Conservation (phyloP, 2,329 filamentous ascomycete species). For the Sphaerulina vaccinii region DNA sequence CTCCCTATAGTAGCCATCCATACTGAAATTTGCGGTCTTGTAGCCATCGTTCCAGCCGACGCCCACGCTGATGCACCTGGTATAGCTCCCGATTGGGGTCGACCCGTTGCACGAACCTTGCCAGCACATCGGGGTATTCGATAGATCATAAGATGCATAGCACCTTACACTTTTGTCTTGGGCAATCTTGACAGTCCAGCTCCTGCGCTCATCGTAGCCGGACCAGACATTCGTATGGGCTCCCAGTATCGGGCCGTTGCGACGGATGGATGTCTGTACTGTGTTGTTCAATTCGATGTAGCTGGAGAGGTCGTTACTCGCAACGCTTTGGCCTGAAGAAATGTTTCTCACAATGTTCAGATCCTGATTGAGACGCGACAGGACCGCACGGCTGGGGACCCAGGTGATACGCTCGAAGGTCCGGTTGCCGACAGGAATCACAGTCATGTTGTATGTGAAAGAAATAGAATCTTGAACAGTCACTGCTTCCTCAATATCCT, state of each 20-base stretch:
- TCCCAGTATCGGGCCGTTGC: slow-evolving; percentile 23
- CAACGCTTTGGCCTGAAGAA: not conserved
- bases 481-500: not conserved
- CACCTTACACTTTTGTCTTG: slow-evolving; percentile 11
- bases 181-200: slow-evolving; percentile 16
- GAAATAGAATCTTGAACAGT: slow-evolving; percentile 4
- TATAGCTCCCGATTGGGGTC: slow-evolving; percentile 16
- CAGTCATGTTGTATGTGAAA: slow-evolving; percentile 18
- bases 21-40: slow-evolving; percentile 20
- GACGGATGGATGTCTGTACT: slow-evolving; percentile 17
- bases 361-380: slow-evolving; percentile 5
- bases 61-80: slow-evolving; percentile 29
- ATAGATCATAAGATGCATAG: slow-evolving; percentile 14
- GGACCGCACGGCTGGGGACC: slow-evolving; percentile 27
- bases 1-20: slow-evolving; percentile 11
- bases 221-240: slow-evolving; percentile 8
- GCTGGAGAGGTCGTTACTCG: not conserved
- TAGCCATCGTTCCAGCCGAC: slow-evolving; percentile 25
- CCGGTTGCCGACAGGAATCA: not conserved
- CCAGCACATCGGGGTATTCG: not conserved
- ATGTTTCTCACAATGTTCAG: slow-evolving; percentile 9
- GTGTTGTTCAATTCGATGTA: slow-evolving; percentile 13
- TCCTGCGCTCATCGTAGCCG: not conserved
- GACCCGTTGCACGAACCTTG: not conserved
- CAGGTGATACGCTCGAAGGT: slow-evolving; percentile 14